These are phyloP conservation scores for Taiozyma onychis DNA, from an alignment of 1,139 yeast species.

Conservation along the genomic window DNA sequence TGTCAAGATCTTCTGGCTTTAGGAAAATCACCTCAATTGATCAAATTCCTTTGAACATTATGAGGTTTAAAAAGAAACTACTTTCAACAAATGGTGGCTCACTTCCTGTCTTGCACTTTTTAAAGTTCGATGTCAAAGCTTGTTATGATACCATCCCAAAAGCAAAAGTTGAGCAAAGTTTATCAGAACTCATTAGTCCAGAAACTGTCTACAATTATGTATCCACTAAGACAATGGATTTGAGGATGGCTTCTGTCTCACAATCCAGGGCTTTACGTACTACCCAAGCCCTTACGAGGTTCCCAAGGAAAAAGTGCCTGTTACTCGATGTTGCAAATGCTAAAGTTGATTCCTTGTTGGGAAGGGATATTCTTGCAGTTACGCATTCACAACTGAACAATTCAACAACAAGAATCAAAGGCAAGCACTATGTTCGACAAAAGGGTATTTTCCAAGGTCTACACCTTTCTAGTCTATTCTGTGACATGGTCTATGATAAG, in stretches of 20 bases:
- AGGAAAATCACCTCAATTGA: conserved; percentile 28
- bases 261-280: background rate
- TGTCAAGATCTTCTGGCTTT: conserved; percentile 19
- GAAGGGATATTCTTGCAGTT: conserved; percentile 28
- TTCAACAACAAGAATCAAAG: conserved; percentile 33
- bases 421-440: conserved; percentile 38
- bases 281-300: background rate
- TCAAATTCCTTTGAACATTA: conserved; percentile 30
- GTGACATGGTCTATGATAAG: conserved; percentile 68
- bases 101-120: conserved; percentile 40
- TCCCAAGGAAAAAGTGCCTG: background rate
- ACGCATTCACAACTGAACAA: conserved; percentile 36
- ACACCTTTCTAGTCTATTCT: conserved; percentile 66
- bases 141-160: conserved; percentile 79
- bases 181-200: conserved; percentile 15
- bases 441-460: conserved; percentile 88
- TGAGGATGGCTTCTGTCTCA: background rate
- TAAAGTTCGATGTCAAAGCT: conserved; percentile 72
- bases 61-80: conserved; percentile 27
- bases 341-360: conserved; percentile 18
- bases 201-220: conserved; percentile 9
- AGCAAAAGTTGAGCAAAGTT: conserved; percentile 32
- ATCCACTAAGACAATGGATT: conserved; percentile 3
- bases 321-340: conserved; percentile 2
- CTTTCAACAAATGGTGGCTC: conserved; percentile 11